These are phyloP conservation scores for cucumber (Cucumis sativus) DNA, from an alignment of 306 rosid species.

Conservation along the genomic window Cucumber_9930_V3 NC_026657.2:2799001-2799500, in stretches of 20 bases:
- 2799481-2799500: conserved; percentile 33
- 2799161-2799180: conserved; percentile 66
- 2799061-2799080: conserved; percentile 78
- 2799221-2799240: conserved; percentile 67
- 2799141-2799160: conserved; percentile 53
- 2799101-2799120: conserved; percentile 63
- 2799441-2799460: conserved; percentile 60
- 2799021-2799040: conserved; percentile 56
- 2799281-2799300: conserved; percentile 56
- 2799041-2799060: conserved; percentile 57
- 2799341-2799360: conserved; percentile 43
- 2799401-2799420: conserved; percentile 63
- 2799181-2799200: conserved; percentile 38
- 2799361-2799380: conserved; percentile 75
- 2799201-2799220: conserved; percentile 51
- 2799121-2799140: conserved; percentile 49
- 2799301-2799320: conserved; percentile 54
- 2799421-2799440: conserved; percentile 58
- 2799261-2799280: conserved; percentile 56
- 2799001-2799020: conserved; percentile 72
- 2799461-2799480: conserved; percentile 60
- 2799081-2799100: conserved; percentile 89
- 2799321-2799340: conserved; percentile 53
- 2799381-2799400: conserved; percentile 67
- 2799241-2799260: conserved; percentile 46